A percentile compares a stretch with the other conserved stretches of the same genome.
phyloP scores from a whole-genome alignment of 345 rosid species.

The Brassica cretica region DNA sequence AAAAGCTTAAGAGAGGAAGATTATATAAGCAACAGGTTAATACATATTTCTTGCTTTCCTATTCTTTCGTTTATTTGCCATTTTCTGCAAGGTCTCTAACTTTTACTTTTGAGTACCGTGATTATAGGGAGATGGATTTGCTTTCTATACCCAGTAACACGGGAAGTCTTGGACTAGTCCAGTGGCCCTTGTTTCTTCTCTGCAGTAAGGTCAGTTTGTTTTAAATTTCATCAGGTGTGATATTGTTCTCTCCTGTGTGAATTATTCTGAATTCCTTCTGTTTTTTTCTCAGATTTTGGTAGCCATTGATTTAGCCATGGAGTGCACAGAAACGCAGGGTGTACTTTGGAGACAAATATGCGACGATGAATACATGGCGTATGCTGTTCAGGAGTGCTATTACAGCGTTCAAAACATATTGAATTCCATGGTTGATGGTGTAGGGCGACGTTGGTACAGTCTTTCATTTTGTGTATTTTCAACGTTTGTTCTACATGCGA shows the following conservation, averaged over 20 bases:
- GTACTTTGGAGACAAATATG: constrained; percentile 81
- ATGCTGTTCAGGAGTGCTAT: constrained; percentile 96
- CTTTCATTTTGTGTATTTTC: constrained; percentile 27
- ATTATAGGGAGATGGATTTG: constrained; percentile 88
- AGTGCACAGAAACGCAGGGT: constrained; percentile 76
- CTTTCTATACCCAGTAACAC: constrained; percentile 91
- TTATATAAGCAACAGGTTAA: constrained; percentile 83
- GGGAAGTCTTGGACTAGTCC: constrained; percentile 88
- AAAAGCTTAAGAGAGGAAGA: constrained; percentile 97
- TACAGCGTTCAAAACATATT: constrained; percentile 79
- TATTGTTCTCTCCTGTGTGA: constrained; percentile 24
- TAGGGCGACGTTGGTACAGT: constrained; percentile 87
- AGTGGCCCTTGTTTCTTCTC: constrained; percentile 98
- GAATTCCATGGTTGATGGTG: constrained; percentile 83
- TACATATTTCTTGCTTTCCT: constrained; percentile 11
- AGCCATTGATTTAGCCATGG: constrained; percentile 94
- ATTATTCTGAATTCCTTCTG: constrained; percentile 17
- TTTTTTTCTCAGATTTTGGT: constrained; percentile 68
- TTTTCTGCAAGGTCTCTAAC: constrained; percentile 13
- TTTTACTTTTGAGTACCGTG: constrained; percentile 13
- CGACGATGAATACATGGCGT: constrained; percentile 95
- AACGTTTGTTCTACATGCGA: constrained; percentile 13
- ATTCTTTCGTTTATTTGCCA: constrained; percentile 13
- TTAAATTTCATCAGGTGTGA: constrained; percentile 9
- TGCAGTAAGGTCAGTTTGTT: constrained; percentile 81